Evolutionary conservation across 1,139 yeast genomes (phyloP), one percentile per base, ranked within the genome.

Genomic region (Protomyces pachydermus): DNA sequence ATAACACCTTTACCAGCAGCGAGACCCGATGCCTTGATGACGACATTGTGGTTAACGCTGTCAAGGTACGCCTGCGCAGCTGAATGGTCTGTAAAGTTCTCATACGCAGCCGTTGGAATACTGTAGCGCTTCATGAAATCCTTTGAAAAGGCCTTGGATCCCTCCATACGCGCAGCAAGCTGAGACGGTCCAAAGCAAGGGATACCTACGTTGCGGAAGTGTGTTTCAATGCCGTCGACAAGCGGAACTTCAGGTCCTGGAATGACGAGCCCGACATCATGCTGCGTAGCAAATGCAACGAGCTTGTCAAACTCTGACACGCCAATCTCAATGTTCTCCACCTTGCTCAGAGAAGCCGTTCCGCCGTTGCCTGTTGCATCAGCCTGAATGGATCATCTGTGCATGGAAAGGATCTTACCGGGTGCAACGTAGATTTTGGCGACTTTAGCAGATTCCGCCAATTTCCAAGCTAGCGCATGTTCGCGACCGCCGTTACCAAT

Each of bases 221-320:
- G 79, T 25, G 85, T 77, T 42, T 91, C 77, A 67, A 93, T 85
- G 56, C 99, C 99, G 73, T 93, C 98, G 50, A 93, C 97, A 68
- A 95, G 80, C 51, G 98, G 98, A 76, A 91, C 97, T 77, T 95
- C 99, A n/a, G 99, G 98, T 53, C 99, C 99, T 46, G 98, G 98
- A 60, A 95, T 81, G 12, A 91, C 98, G 68, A 95, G 80, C 62
- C 81, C 82, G 66, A 95, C 81, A 9, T 81, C 72, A 67, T 91
- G 79, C 52, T 83, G 82, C n/a, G 80, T 74, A 8, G 97, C 95
- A 75, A 91, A 90, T 67, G 82, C 75, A 65, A 82, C 85, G 18
- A 76, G 70, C 39, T 68, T 57, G 34, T 67, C 68, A 65, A 76
- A 76, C 56, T 75, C 76, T 12, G 75, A 74, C 2, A 86, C 81